Conservation (phyloP, 176 grass and related monocot species). For the Metroxylon sagu region DNA sequence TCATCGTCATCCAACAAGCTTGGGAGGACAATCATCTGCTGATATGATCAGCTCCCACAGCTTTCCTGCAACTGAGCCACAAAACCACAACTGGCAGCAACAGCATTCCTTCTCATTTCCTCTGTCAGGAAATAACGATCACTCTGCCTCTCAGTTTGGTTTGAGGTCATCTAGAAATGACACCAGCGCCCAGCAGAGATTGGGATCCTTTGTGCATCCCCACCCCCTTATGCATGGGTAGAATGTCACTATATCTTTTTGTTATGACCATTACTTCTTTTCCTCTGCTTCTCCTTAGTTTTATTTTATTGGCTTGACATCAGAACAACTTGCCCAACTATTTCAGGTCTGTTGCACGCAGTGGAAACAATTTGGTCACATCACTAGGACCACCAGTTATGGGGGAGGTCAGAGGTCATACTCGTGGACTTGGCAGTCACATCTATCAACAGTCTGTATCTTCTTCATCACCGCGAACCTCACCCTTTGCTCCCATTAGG, state of each 20-base stretch:
- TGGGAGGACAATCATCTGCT: conserved; percentile 40
- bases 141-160: conserved; percentile 50
- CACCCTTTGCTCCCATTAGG: conserved; percentile 42
- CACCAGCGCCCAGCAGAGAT: conserved; percentile 46
- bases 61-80: conserved; percentile 47
- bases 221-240: conserved; percentile 61
- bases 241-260: conserved; percentile 3
- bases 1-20: conserved; percentile 47
- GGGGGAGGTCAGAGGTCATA: conserved; percentile 58
- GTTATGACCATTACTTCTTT: too few relatives aligned
- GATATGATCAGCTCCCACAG: conserved; percentile 41
- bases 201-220: conserved; percentile 62
- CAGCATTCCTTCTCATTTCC: conserved; percentile 47
- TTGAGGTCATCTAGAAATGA: conserved; percentile 56
- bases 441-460: conserved; percentile 56
- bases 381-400: conserved; percentile 48
- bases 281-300: too few relatives aligned
- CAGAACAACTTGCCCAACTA: neutral
- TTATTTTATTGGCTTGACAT: too few relatives aligned
- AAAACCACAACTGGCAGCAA: conserved; percentile 59
- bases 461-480: conserved; percentile 29
- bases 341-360: conserved; percentile 50
- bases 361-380: conserved; percentile 43
- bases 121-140: conserved; percentile 54
- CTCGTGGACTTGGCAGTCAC: conserved; percentile 37